Percentiles rank a stretch among this genome's conserved stretches.
Conservation (phyloP, 2,329 filamentous ascomycete species). For the Volutella citrinella region DNA sequence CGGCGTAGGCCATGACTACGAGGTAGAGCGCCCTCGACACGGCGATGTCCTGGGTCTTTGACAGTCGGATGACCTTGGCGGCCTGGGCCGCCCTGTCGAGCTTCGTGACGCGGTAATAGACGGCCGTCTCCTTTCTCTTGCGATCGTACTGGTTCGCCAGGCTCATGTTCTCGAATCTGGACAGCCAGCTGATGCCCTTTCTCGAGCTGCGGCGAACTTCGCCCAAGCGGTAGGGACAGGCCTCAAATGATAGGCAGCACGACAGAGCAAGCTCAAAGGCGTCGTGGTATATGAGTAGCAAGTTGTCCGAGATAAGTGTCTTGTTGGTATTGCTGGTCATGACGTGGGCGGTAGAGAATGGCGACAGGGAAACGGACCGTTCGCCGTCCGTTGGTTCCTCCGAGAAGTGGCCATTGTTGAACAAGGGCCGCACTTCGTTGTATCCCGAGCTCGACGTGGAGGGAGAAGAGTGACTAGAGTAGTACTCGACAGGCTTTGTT, state of each 20-base stretch:
- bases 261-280: constrained; percentile 51
- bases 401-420: constrained; percentile 22
- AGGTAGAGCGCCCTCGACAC: constrained; percentile 45
- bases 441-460: constrained; percentile 25
- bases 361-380: constrained; percentile 23
- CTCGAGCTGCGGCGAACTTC: too few relatives aligned
- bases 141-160: constrained; percentile 24
- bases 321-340: constrained; percentile 26
- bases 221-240: constrained; percentile 43
- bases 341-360: constrained; percentile 23
- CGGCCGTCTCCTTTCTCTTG: constrained; percentile 37
- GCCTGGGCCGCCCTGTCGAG: constrained; percentile 43
- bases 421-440: constrained; percentile 23
- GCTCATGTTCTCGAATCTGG: constrained; percentile 26
- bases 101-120: constrained; percentile 47
- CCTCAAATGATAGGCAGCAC: constrained; percentile 52
- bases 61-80: constrained; percentile 38
- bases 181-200: constrained; percentile 13
- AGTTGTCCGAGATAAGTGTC: constrained; percentile 24
- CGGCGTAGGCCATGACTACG: constrained; percentile 50
- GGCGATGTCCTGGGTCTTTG: constrained; percentile 38
- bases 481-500: constrained; percentile 22
- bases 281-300: constrained; percentile 47
- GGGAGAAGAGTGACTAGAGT: constrained; percentile 23
- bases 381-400: constrained; percentile 22